Base-by-base conservation (phyloP, 768 basidiomycete genomes). In the Cubamyces lactineus region DNA sequence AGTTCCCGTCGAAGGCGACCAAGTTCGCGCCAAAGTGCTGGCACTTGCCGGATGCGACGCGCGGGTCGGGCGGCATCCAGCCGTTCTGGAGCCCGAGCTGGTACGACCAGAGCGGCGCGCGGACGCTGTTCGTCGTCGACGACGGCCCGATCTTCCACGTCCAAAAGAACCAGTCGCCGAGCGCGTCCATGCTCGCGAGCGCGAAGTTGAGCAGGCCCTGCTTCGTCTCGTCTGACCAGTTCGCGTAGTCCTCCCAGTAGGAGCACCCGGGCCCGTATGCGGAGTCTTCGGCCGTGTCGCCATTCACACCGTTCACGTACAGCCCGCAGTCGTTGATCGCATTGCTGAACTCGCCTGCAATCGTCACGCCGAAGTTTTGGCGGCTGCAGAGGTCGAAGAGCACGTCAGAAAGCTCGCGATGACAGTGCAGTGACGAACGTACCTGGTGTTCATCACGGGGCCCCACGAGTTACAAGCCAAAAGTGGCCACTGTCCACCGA, bases 111-210 rank as follows among this genome's bases (percentile, higher is more conserved):
- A 86, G 77, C 3, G 86, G 85, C 11, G 82, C 70, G 61, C 79
- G 74, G 7, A 85, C 78, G 3, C 66, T 76, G 59, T 80, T 80
- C 38, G 79, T 74, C 15, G 77, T 69, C 19, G 80, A 76, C 1
- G 83, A 84, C 64, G 80, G 81, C 48, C 86, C 87, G 56, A 89
- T 84, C 79, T 87, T 88, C 89, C 88, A 89, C n/a, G 86, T 88
- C 88, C 88, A 90, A 79, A 83, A 89, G 77, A 88, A 89, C 78
- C 79, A 88, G 69, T 88, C 81, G 64, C 81, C 78, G 52, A 88
- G 74, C 1, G 86, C 82, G 60, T 89, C 87, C 86, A 88, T 88
- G 57, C 80, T 79, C 34, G 83, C 79, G 62, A 81, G 71, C 3
- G 79, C 78, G 64, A 85, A 82, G 64, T 78, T 73, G 73, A 73